Percentiles rank a stretch among this genome's conserved stretches.
These are phyloP conservation scores for Coffea eugenioides DNA, from an alignment of 257 asterid species.

Conservation along the genomic window DNA sequence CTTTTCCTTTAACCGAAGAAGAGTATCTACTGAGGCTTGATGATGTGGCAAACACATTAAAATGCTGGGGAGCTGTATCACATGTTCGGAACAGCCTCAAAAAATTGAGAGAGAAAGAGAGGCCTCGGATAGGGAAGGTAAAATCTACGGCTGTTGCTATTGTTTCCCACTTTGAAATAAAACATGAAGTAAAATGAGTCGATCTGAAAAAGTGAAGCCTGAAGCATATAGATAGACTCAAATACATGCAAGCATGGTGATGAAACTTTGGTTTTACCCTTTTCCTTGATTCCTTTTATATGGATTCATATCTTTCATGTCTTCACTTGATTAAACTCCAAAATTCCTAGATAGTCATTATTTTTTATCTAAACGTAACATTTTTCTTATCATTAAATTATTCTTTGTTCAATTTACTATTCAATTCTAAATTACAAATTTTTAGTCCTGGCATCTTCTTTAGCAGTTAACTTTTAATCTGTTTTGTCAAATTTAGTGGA, in stretches of 20 bases:
- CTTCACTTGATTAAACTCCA: too few relatives aligned
- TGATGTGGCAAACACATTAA: slow-evolving; percentile 83
- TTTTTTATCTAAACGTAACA: too few relatives aligned
- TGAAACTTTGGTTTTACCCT: not conserved
- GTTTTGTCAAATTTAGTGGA: not conserved
- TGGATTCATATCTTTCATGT: not conserved
- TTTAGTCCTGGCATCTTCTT: not conserved
- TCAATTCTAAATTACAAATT: not conserved
- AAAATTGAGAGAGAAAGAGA: slow-evolving; percentile 62
- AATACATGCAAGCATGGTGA: not conserved
- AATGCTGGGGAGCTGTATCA: slow-evolving; percentile 99
- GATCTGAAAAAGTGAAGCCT: not conserved
- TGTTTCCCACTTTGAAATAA: not conserved
- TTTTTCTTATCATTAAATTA: not conserved
- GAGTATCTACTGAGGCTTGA: slow-evolving; percentile 94
- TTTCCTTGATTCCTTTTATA: not conserved
- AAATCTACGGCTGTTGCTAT: not conserved
- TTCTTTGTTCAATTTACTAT: not conserved
- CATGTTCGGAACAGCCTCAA: slow-evolving; percentile 78
- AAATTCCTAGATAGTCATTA: too few relatives aligned
- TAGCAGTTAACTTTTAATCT: not conserved
- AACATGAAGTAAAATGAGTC: not conserved
- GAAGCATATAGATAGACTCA: not conserved
- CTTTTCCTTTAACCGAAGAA: slow-evolving; percentile 90
- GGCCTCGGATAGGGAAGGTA: slow-evolving; percentile 93